These are phyloP conservation scores for Paecilomyces sp. DNA, from an alignment of 2,329 filamentous ascomycete genomes.

Conservation along the genomic window DNA sequence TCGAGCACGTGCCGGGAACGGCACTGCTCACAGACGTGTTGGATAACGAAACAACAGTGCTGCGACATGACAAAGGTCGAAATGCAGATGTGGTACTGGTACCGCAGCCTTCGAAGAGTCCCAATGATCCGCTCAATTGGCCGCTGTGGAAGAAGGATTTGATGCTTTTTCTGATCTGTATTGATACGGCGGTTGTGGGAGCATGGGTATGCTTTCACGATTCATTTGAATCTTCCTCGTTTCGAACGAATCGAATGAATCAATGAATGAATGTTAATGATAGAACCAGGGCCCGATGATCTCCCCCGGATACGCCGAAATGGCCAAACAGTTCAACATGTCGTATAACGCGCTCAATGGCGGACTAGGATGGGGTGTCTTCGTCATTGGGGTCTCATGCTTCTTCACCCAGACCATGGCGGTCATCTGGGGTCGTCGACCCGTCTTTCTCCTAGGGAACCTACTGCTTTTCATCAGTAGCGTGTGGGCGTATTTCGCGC, in stretches of 20 bases:
- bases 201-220: constrained; percentile 14
- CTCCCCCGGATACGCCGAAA: constrained; percentile 25
- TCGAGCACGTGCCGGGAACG: constrained; percentile 21
- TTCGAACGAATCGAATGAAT: neutral
- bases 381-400: constrained; percentile 21
- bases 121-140: constrained; percentile 24
- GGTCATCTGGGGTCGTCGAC: constrained; percentile 12
- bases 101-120: constrained; percentile 20
- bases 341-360: constrained; percentile 25
- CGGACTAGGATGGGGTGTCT: constrained; percentile 25
- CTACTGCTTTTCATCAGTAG: constrained; percentile 11
- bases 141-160: constrained; percentile 32
- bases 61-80: constrained; percentile 20
- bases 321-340: constrained; percentile 23
- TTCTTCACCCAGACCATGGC: constrained; percentile 13
- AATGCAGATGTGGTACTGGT: constrained; percentile 22
- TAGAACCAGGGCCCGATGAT: constrained; percentile 24
- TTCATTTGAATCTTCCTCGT: neutral
- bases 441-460: constrained; percentile 10
- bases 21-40: constrained; percentile 7
- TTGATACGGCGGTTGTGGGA: constrained; percentile 29
- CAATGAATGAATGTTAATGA: neutral
- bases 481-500: constrained; percentile 12
- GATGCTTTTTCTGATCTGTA: constrained; percentile 30
- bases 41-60: constrained; percentile 17